Evolutionary conservation across 441 rosid genomes (phyloP), one percentile per base, ranked within the genome.

Genomic region (Erodium moschatum): DNA sequence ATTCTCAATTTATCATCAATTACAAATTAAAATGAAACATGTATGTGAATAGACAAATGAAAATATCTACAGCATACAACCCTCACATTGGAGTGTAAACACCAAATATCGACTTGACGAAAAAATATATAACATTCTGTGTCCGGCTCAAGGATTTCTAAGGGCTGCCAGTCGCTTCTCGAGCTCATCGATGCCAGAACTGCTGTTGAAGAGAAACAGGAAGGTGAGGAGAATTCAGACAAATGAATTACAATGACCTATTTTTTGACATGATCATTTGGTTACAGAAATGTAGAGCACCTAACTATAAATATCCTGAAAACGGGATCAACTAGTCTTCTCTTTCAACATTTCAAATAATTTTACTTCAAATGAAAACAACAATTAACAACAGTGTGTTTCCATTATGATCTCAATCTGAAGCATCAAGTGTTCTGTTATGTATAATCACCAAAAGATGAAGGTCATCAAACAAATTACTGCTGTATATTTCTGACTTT

Each of bases 151-250:
- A 54, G 91, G 81, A 73, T 84, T 86, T 77, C 96, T 86, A 68
- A 93, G 89, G 52, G 97, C 87, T 1, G 88, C 96, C 92, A 89
- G 80, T 19, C 92, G 87, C 83, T 93, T 83, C 87, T 93, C 97
- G 13, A 93, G 85, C 67, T 86, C 95, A 77, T 83, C 79, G 13
- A 84, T 75, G 61, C 77, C 90, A 72, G 95, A 89, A 85, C 97
- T 93, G 86, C 81, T 74, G 66, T 6, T 19, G 9, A n/a, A 50
- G 19, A 4, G 38, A 33, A 33, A 5, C 38, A 50, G 58, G 19
- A 50, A 15, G 18, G 7, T 19, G 58, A 50, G 19, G 18, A 50
- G 58, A 50, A 3, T 50, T 50, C 38, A 13, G 7, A 13, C 16
- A 13, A 50, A 15, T 50, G 5, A 50, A n/a, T 50, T 13, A 50